Percentiles rank a stretch among this genome's conserved stretches.
Conservation (phyloP, 495 filamentous ascomycete species). For the Podospora anserina region DNA sequence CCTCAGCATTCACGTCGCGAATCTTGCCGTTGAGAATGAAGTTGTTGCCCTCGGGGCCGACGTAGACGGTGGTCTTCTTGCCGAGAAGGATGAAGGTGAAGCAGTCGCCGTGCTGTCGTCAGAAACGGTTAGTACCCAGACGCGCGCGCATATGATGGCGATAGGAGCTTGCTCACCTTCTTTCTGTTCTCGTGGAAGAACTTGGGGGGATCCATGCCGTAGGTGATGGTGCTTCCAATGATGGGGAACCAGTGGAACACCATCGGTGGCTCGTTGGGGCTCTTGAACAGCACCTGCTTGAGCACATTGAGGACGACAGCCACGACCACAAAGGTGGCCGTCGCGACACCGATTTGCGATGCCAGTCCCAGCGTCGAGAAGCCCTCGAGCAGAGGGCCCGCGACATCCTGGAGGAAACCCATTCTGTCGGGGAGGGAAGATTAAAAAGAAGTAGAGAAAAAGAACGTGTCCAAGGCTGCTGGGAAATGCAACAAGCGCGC, state of each 20-base stretch:
- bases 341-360: constrained; percentile 45
- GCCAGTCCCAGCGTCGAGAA: constrained; percentile 42
- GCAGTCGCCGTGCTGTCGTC: constrained; percentile 40
- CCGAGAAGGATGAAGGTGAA: constrained; percentile 80
- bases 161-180: constrained; percentile 54
- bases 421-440: constrained; percentile 31
- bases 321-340: constrained; percentile 48
- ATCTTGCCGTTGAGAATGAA: constrained; percentile 85
- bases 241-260: constrained; percentile 84
- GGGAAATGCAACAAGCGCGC: background rate
- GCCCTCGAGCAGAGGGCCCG: constrained; percentile 43
- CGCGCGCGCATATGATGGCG: background rate
- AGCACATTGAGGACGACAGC: constrained; percentile 64
- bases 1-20: constrained; percentile 76
- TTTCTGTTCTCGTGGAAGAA: constrained; percentile 69
- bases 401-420: constrained; percentile 51
- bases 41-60: constrained; percentile 77
- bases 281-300: constrained; percentile 65
- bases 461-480: constrained; percentile 2
- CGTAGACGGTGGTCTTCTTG: constrained; percentile 70
- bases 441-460: constrained; percentile 2
- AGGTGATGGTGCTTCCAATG: constrained; percentile 72
- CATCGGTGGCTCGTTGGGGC: constrained; percentile 70
- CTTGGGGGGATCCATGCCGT: constrained; percentile 78
- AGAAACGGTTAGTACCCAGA: constrained; percentile 7